Evolutionary conservation across 2,329 filamentous ascomycete species (phyloP).

Genomic region (Exophiala spinifera): DNA sequence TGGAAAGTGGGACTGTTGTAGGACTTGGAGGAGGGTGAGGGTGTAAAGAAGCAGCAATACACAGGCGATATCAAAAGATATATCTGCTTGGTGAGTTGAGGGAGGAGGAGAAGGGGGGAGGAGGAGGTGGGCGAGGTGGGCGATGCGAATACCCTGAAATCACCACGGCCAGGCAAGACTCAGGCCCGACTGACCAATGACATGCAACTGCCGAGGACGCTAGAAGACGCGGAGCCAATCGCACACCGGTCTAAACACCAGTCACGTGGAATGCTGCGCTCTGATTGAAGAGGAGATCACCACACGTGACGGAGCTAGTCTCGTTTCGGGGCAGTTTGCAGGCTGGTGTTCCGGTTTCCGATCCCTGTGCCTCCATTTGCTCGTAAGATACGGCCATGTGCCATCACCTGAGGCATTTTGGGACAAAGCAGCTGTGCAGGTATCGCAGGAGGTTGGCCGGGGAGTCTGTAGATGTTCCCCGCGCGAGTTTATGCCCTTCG

Average conservation of each 20-base stretch:
- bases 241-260: background rate
- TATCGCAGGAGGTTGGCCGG: background rate
- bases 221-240: conserved; percentile 1
- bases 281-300: background rate
- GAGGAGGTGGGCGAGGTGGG: background rate
- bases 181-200: background rate
- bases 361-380: background rate
- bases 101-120: background rate
- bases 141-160: conserved; percentile 2
- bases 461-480: background rate
- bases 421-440: background rate
- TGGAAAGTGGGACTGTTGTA: background rate
- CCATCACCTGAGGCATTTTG: background rate
- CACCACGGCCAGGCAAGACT: background rate
- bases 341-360: background rate
- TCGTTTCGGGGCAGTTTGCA: background rate
- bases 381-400: background rate
- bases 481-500: background rate
- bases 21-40: background rate
- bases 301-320: background rate
- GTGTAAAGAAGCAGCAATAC: background rate
- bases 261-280: background rate
- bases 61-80: background rate
- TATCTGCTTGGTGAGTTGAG: background rate
- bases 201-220: background rate